phyloP scores from a whole-genome alignment of 2,329 filamentous ascomycete genomes.

The Aspergillus fructus region DNA sequence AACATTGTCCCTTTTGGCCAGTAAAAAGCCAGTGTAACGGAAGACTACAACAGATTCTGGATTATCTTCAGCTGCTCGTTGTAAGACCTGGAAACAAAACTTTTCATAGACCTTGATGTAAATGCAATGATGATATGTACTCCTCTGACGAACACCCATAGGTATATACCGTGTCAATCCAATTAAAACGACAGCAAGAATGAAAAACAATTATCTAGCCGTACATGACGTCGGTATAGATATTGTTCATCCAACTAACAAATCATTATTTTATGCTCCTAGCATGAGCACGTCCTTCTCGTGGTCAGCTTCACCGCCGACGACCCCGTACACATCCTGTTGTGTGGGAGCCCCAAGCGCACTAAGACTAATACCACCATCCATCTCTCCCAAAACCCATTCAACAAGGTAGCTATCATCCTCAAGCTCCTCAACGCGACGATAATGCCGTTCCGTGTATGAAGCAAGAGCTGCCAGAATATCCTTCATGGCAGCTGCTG shows the following conservation, averaged over 20 bases:
- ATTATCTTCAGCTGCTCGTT: background rate
- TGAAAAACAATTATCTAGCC: slow-evolving; percentile 15
- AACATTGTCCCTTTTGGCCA: too few species aligned
- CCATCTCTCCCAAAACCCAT: slow-evolving; percentile 93
- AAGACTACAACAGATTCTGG: too few species aligned
- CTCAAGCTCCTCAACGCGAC: slow-evolving; percentile 80
- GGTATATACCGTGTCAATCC: slow-evolving; percentile 12
- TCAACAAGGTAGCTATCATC: slow-evolving; percentile 95
- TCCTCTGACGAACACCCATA: slow-evolving; percentile 15
- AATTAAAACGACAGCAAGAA: slow-evolving; percentile 1
- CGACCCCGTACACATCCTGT: slow-evolving; percentile 12
- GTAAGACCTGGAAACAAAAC: slow-evolving; percentile 1
- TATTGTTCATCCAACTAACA: background rate
- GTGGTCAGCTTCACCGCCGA: slow-evolving; percentile 26
- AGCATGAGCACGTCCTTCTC: slow-evolving; percentile 43
- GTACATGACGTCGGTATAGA: slow-evolving; percentile 16
- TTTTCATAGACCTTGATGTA: slow-evolving; percentile 14
- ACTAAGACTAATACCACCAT: slow-evolving; percentile 58
- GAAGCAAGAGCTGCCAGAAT: slow-evolving; percentile 82
- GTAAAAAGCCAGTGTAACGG: too few species aligned
- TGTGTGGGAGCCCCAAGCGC: slow-evolving; percentile 25
- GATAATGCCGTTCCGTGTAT: slow-evolving; percentile 93
- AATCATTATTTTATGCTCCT: slow-evolving; percentile 25
- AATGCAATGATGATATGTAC: slow-evolving; percentile 20
- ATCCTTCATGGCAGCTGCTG: slow-evolving; percentile 69